Conservation (phyloP, 2,329 filamentous ascomycete genomes). For the Penicillium italicum region DNA sequence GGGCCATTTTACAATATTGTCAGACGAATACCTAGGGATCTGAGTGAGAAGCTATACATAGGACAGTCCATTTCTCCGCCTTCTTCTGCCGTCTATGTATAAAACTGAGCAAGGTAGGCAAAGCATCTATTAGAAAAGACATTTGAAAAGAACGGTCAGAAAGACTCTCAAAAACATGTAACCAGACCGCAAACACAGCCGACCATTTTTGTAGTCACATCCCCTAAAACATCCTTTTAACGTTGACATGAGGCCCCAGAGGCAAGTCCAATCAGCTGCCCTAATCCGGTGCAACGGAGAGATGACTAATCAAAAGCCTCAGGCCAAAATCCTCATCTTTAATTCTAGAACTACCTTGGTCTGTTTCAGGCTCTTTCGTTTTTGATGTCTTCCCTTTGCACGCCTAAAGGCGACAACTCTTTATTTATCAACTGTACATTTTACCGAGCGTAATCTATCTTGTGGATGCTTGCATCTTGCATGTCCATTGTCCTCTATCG, state of each 20-base stretch:
- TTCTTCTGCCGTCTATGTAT: no score
- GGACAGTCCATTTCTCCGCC: no score
- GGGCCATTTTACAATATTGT: not conserved
- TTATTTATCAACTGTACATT: not conserved
- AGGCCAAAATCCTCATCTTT: not conserved
- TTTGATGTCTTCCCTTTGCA: not conserved
- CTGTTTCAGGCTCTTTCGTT: not conserved
- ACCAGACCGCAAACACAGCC: no score
- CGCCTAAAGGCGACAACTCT: not conserved
- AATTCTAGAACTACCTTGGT: not conserved
- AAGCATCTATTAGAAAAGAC: no score
- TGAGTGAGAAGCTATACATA: no score
- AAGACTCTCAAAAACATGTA: no score
- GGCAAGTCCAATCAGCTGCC: not conserved
- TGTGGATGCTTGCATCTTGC: conserved; percentile 18
- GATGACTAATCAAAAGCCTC: conserved; percentile 3
- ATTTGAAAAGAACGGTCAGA: no score
- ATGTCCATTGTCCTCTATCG: conserved; percentile 20
- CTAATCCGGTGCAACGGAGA: not conserved
- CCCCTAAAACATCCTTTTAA: not conserved
- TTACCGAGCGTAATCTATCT: not conserved
- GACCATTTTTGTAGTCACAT: no score
- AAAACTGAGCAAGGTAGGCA: no score
- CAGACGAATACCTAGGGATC: not conserved
- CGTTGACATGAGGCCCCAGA: not conserved